Conservation (phyloP, 1,139 yeast species). For the Candida pseudoviswanathii region DNA sequence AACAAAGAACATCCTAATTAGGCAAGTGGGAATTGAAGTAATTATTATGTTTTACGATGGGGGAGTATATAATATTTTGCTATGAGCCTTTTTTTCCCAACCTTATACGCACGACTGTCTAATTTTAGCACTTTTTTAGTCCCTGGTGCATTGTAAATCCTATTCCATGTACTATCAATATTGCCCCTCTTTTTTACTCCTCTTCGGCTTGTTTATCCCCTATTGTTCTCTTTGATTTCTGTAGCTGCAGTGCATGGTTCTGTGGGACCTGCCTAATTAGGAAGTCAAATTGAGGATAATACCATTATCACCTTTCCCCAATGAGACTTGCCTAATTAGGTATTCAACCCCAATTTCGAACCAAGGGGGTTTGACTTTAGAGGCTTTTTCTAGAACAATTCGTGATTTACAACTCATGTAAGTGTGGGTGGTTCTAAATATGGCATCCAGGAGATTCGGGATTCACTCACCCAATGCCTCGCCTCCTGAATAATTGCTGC, state of each 20-base stretch:
- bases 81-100: neutral
- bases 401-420: neutral
- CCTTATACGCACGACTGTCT: neutral
- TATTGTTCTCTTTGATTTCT: neutral
- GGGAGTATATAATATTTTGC: neutral
- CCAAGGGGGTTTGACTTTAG: too few relatives aligned
- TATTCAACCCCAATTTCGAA: neutral
- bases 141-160: neutral
- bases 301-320: neutral
- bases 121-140: neutral
- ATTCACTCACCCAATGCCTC: neutral
- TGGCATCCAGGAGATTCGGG: neutral
- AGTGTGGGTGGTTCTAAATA: neutral
- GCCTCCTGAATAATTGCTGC: too few relatives aligned
- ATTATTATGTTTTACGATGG: neutral
- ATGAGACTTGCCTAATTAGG: neutral
- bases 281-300: neutral
- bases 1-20: conserved; percentile 1
- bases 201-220: neutral
- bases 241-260: neutral
- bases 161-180: too few relatives aligned
- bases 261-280: neutral
- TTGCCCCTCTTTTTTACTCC: conserved; percentile 3
- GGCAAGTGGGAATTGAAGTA: conserved; percentile 2
- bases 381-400: neutral